A percentile compares a stretch with the other conserved stretches of the same genome.
Conservation (phyloP, 108 stramenopile species). For the Nitzschia palea region DNA sequence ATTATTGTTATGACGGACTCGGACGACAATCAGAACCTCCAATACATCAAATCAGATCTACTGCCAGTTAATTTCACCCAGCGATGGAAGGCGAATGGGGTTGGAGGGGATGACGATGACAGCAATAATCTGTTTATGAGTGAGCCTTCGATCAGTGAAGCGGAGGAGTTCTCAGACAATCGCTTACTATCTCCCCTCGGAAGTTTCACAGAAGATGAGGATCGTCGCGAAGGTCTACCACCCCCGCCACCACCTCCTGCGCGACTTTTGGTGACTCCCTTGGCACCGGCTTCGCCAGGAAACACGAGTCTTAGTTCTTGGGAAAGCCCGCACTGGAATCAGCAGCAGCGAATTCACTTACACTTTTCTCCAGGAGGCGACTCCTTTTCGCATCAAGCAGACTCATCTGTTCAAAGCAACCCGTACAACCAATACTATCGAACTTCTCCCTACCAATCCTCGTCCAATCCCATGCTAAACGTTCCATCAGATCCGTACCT, state of each 20-base stretch:
- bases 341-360: slow-evolving; percentile 18
- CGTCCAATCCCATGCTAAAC: neutral
- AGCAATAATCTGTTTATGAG: slow-evolving; percentile 41
- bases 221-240: neutral
- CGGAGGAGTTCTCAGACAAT: slow-evolving; percentile 24
- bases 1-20: slow-evolving; percentile 7
- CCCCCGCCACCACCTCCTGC: slow-evolving; percentile 5
- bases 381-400: neutral
- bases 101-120: slow-evolving; percentile 23
- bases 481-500: neutral
- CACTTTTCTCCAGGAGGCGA: slow-evolving; percentile 24
- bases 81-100: neutral
- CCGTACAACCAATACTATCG: neutral
- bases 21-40: slow-evolving; percentile 4
- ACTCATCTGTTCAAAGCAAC: neutral
- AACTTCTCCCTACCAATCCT: neutral
- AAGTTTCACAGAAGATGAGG: slow-evolving; percentile 16
- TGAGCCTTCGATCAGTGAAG: slow-evolving; percentile 45
- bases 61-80: neutral
- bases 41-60: slow-evolving; percentile 19
- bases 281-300: slow-evolving; percentile 37
- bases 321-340: slow-evolving; percentile 34
- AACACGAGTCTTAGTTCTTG: slow-evolving; percentile 50
- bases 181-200: slow-evolving; percentile 6
- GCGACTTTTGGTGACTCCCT: neutral